Percentiles rank a stretch among this genome's conserved stretches.
These are phyloP conservation scores for Carpediemonas membranifera DNA, from an alignment of 78 protist genomes.

Conservation along the genomic window DNA sequence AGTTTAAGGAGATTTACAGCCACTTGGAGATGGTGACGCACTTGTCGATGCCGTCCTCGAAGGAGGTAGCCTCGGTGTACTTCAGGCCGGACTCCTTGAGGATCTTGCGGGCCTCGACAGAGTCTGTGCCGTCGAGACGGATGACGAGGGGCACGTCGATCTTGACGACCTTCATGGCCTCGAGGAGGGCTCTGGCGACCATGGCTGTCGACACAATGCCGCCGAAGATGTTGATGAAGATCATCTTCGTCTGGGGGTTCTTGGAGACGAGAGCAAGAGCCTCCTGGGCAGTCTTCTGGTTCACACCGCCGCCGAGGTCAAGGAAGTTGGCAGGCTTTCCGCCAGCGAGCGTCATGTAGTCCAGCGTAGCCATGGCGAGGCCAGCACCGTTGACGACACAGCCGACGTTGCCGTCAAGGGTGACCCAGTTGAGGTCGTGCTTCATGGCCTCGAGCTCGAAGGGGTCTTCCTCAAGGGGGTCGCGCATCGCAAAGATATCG, in stretches of 20 bases:
- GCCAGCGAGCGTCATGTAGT: too few species aligned
- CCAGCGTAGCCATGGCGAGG: constrained; percentile 98
- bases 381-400: constrained; percentile 98
- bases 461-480: too few species aligned
- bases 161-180: constrained; percentile 5
- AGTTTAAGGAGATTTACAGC: too few species aligned
- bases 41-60: too few species aligned
- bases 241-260: neutral
- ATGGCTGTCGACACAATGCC: constrained; percentile 41
- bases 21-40: too few species aligned
- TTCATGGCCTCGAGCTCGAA: constrained; percentile 76
- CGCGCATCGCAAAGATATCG: constrained; percentile 74
- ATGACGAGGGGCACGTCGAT: constrained; percentile 34
- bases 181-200: constrained; percentile 23
- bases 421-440: constrained; percentile 83
- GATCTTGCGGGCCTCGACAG: constrained; percentile 40
- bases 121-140: constrained; percentile 65
- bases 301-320: constrained; percentile 81
- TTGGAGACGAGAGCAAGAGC: neutral
- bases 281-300: neutral
- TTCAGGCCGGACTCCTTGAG: constrained; percentile 47
- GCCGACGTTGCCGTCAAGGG: constrained; percentile 90
- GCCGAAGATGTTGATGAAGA: constrained; percentile 36
- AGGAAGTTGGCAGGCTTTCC: constrained; percentile 95
- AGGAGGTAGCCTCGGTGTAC: too few species aligned